These are phyloP conservation scores for Dispira simplex DNA, from an alignment of 192 early-diverging fungal genomes.

Conservation along the genomic window DNA sequence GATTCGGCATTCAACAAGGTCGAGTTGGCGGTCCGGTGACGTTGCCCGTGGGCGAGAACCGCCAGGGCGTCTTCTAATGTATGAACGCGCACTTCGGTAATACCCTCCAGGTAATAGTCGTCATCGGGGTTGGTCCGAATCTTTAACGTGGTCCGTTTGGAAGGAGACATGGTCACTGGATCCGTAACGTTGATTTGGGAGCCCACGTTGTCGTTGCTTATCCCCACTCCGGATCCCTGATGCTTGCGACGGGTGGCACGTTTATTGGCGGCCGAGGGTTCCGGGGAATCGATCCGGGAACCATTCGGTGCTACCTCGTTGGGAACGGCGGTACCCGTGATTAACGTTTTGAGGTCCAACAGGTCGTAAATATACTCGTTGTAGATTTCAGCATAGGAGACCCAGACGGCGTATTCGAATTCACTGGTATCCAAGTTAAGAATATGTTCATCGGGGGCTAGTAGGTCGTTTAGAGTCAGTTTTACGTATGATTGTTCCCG, in stretches of 20 bases:
- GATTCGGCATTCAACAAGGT: conserved; percentile 37
- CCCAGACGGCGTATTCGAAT: conserved; percentile 68
- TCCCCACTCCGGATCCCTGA: neutral
- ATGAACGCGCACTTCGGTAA: conserved; percentile 38
- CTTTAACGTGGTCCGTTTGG: conserved; percentile 18
- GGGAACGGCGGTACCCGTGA: neutral
- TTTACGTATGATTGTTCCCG: conserved; percentile 17
- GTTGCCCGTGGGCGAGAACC: conserved; percentile 37
- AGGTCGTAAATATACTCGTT: conserved; percentile 79
- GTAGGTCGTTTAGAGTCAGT: neutral
- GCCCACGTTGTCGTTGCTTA: conserved; percentile 14
- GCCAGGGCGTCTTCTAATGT: conserved; percentile 37
- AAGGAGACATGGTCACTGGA: conserved; percentile 17
- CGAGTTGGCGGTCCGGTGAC: conserved; percentile 37
- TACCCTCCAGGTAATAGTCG: conserved; percentile 43
- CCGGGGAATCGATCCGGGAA: conserved; percentile 6
- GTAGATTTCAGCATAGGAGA: conserved; percentile 86
- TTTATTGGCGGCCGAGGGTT: neutral
- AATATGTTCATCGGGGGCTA: conserved; percentile 20
- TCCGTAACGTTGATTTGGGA: conserved; percentile 16
- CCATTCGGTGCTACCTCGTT: neutral
- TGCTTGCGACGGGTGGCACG: conserved; percentile 4
- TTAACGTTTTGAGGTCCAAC: conserved; percentile 25
- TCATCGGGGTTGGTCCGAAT: conserved; percentile 22
- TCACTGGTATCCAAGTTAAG: conserved; percentile 15